These are phyloP conservation scores for Candida namnaoensis DNA, from an alignment of 805 yeast genomes.

Conservation along the genomic window DNA sequence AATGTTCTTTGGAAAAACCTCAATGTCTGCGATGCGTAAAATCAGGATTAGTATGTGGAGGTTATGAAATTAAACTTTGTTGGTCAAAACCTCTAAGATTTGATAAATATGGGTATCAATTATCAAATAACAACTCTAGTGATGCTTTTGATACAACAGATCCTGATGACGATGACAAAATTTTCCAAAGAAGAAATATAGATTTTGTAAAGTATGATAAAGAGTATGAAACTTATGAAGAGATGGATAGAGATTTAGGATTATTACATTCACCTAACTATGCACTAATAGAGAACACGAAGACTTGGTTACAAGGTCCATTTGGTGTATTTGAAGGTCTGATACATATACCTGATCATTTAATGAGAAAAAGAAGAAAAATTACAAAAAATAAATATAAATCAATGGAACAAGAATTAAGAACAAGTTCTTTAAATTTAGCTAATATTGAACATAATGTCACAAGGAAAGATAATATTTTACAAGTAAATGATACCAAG, in stretches of 20 bases:
- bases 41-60: slow-evolving; percentile 65
- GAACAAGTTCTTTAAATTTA: no score
- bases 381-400: slow-evolving; percentile 15
- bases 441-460: neutral
- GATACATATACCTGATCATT: slow-evolving; percentile 8
- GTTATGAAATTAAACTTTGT: slow-evolving; percentile 71
- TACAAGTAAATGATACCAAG: no score
- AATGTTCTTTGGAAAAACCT: slow-evolving; percentile 72
- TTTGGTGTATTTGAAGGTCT: slow-evolving; percentile 71
- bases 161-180: slow-evolving; percentile 31
- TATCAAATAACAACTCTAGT: slow-evolving; percentile 9
- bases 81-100: slow-evolving; percentile 57
- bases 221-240: slow-evolving; percentile 66
- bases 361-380: slow-evolving; percentile 16
- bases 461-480: neutral
- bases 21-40: slow-evolving; percentile 62
- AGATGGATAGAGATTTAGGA: slow-evolving; percentile 66
- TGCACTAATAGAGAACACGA: slow-evolving; percentile 27
- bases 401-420: slow-evolving; percentile 3
- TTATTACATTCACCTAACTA: slow-evolving; percentile 41
- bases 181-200: slow-evolving; percentile 60
- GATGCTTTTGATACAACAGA: slow-evolving; percentile 6
- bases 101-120: slow-evolving; percentile 34
- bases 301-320: slow-evolving; percentile 60
- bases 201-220: slow-evolving; percentile 69